Conservation (phyloP, 2,329 filamentous ascomycete species). For the Aspergillus flavus region DNA sequence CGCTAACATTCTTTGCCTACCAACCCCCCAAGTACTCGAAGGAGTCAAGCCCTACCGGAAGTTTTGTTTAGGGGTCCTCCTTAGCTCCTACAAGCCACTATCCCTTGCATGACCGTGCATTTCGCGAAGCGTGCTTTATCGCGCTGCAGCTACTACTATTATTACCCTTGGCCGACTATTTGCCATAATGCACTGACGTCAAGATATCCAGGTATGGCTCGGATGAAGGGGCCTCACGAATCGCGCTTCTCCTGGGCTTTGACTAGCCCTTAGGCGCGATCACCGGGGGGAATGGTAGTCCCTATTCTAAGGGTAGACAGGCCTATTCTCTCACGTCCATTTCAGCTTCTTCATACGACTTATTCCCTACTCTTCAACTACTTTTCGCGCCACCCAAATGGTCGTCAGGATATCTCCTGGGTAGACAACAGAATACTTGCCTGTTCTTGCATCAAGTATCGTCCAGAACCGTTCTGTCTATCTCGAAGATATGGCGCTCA, state of each 20-base stretch:
- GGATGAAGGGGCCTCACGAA: slow-evolving; percentile 33
- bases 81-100: slow-evolving; percentile 24
- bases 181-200: slow-evolving; percentile 41
- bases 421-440: slow-evolving; percentile 17
- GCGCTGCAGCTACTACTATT: slow-evolving; percentile 23
- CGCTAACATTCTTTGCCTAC: slow-evolving; percentile 15
- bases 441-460: slow-evolving; percentile 20
- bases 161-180: slow-evolving; percentile 28
- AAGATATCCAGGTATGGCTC: slow-evolving; percentile 45
- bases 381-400: slow-evolving; percentile 6
- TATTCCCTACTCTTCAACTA: slow-evolving; percentile 15
- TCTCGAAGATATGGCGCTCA: slow-evolving; percentile 30
- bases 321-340: slow-evolving; percentile 23
- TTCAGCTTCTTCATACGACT: slow-evolving; percentile 14
- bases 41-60: slow-evolving; percentile 21
- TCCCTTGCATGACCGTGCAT: slow-evolving; percentile 39
- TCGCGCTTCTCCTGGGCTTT: slow-evolving; percentile 35
- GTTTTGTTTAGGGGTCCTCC: slow-evolving; percentile 25
- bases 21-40: slow-evolving; percentile 22
- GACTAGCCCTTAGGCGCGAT: slow-evolving; percentile 33
- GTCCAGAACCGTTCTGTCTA: slow-evolving; percentile 9
- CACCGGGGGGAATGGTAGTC: slow-evolving; percentile 24
- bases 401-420: slow-evolving; percentile 6
- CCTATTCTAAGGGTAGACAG: slow-evolving; percentile 26
- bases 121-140: slow-evolving; percentile 35